Conservation (phyloP, 1,284 basidiomycete species). For the Caloboletus inedulis region DNA sequence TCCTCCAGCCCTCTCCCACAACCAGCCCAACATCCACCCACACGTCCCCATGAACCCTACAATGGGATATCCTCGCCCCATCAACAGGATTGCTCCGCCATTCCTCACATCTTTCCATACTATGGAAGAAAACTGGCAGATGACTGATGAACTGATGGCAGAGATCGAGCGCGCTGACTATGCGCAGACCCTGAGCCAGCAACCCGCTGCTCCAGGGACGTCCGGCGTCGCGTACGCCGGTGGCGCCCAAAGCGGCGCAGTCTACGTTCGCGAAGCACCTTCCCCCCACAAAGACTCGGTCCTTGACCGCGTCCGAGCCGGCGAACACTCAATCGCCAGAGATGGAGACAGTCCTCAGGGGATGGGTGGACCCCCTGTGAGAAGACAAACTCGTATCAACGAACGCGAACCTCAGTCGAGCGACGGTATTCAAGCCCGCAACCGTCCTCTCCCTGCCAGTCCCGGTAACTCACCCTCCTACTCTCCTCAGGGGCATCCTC, state of each 20-base stretch:
- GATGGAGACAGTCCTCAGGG: constrained; percentile 40
- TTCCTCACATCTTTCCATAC: constrained; percentile 53
- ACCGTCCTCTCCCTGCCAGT: constrained; percentile 39
- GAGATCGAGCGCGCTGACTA: constrained; percentile 61
- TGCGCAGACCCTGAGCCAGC: constrained; percentile 38
- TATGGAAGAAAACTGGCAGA: constrained; percentile 57
- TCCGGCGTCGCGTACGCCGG: constrained; percentile 52
- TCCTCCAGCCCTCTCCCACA: constrained; percentile 32
- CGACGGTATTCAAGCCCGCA: constrained; percentile 52
- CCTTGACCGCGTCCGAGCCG: constrained; percentile 52
- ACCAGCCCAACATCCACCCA: constrained; percentile 36
- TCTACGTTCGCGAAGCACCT: constrained; percentile 33
- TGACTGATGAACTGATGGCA: constrained; percentile 65
- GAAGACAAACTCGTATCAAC: constrained; percentile 30
- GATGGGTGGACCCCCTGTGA: constrained; percentile 3
- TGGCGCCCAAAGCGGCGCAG: constrained; percentile 39
- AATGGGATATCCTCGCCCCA: constrained; percentile 56
- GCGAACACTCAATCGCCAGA: constrained; percentile 53
- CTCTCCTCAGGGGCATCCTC: constrained; percentile 38
- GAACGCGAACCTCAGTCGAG: constrained; percentile 40
- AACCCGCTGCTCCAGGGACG: constrained; percentile 38
- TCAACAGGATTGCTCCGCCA: constrained; percentile 51
- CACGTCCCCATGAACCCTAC: constrained; percentile 28
- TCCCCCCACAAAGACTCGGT: constrained; percentile 50
- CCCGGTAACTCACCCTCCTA: constrained; percentile 48